Base-by-base conservation (phyloP, 2,329 filamentous ascomycete species). In the Helicocarpus griseus region DNA sequence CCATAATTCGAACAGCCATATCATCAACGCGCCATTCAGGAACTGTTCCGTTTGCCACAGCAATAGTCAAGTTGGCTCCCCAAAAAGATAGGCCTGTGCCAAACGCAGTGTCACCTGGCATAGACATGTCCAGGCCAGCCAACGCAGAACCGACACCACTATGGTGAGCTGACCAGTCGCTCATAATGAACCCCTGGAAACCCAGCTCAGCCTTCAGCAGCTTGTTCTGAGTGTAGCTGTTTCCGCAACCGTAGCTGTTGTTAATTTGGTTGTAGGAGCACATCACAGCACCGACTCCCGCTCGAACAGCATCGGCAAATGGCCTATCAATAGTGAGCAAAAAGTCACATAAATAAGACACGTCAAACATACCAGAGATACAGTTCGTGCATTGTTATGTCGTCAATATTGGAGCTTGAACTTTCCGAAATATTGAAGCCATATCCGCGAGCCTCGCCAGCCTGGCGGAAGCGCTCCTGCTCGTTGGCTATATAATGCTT, bases 21-120 rank as follows among this genome's bases (percentile, higher is more conserved):
- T 97, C 93, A 60, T 96, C 90, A 8, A 97, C 66, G 48, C 91
- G 81, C 79, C 86, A 95, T 59, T 87, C 81, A 0, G 91, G 88
- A 29, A 97, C 73, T 0, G 89, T 95, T 33, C 90, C 90, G 63
- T 97, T 96, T 59, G 95, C 69, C 5, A 96, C 83, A 1, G 87
- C 87, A 45, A 95, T 73, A 1, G 91, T 96, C 59, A 97, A 69
- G 69, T 97, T 97, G 26, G 83, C 73, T 8, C 91, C 91, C 86
- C 87, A 95, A 74, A 77, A 94, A 17, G 83, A 85, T 48, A 70
- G 68, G 5, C 86, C 86, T 3, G 78, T 81, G 67, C 86, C 81
- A 71, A 96, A 95, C 19, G 71, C 57, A 1, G 86, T 86, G 64
- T 96, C 91, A 53, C 88, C 87, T 0, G 86, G 86, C 86, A 91